Base-by-base conservation (phyloP, 2,329 filamentous ascomycete genomes). In the Leptographium lundbergii region DNA sequence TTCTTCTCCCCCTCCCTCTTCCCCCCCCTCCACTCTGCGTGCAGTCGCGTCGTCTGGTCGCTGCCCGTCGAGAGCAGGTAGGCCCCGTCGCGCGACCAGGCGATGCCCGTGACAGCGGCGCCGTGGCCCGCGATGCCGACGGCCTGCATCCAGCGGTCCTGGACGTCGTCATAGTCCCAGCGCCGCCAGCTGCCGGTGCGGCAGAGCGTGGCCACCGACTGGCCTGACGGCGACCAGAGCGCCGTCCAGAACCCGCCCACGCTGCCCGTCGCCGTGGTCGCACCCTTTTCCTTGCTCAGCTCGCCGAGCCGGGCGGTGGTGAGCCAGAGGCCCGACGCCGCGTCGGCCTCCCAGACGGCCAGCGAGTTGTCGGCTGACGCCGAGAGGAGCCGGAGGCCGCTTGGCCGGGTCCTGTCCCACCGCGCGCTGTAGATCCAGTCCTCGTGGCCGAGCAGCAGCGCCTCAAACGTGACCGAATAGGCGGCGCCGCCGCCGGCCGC, bases 231-330 rank as follows among this genome's bases (percentile, higher is more conserved):
- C 6, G 88, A 87, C 94, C 94, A 99, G 0, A 97, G 78, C 0
- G 91, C 92, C 14, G 88, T 91, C 92, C 94, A 99, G 70, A 97
- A 96, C 0, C 94, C 94, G 62, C 94, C 94, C 1, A 91, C 90
- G 70, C 91, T 96, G 54, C 94, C 94, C 0, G 94, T 99, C 0
- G 94, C 94, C 4, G 92, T 96, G 0, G 94, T 97, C 0, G 94
- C 94, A 10, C 94, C 94, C 69, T 99, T 97, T 67, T 95, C 89
- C 19, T 88, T 82, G 70, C 90, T 96, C 59, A 97, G 95, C 71
- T 97, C 94, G 52, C 94, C 94, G 47, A 99, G 81, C 61, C 94
- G 80, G 17, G 89, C 87, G 54, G 81, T 82, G 59, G 91, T 95
- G 25, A 96, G 78, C 94, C 94, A 99, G 60, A 97, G 88, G 2